Evolutionary conservation across 371 early-diverging fungal genomes (phyloP).

Genomic region (Mucor piriformis): DNA sequence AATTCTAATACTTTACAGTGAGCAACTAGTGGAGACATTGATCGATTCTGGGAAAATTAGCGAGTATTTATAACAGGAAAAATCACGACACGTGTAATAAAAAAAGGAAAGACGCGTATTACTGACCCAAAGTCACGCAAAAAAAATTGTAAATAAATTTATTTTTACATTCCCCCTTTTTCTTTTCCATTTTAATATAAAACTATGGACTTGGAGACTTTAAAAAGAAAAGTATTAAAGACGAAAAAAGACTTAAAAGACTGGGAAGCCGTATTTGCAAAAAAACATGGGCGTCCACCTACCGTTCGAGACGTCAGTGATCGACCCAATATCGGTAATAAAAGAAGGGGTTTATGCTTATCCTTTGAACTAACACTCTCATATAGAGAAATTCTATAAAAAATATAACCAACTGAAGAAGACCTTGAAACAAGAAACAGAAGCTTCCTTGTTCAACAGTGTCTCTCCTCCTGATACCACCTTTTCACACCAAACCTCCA

Average conservation of each 20-base stretch:
- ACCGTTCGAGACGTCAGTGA: slow-evolving; percentile 21
- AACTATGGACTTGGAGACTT: slow-evolving; percentile 6
- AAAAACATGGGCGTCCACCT: slow-evolving; percentile 13
- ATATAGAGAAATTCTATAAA: slow-evolving; percentile 20
- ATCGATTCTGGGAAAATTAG: slow-evolving; percentile 37
- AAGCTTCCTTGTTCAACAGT: neutral
- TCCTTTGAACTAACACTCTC: neutral
- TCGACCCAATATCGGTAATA: slow-evolving; percentile 17
- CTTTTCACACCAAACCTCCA: neutral
- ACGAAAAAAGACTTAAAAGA: slow-evolving; percentile 13
- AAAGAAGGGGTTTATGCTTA: neutral
- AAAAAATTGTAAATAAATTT: neutral
- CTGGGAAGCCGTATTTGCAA: slow-evolving; percentile 16
- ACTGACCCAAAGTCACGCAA: neutral
- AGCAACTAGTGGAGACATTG: slow-evolving; percentile 47
- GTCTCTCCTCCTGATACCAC: neutral
- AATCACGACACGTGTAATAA: neutral
- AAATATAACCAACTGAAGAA: slow-evolving; percentile 21
- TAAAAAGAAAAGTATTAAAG: slow-evolving; percentile 10
- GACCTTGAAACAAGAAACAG: neutral
- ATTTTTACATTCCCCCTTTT: neutral
- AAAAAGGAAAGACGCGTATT: neutral
- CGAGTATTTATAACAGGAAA: neutral
- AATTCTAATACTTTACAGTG: slow-evolving; percentile 23
- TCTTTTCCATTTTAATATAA: slow-evolving; percentile 1